Conservation (phyloP, 768 basidiomycete species). For the Suillus weaverae region DNA sequence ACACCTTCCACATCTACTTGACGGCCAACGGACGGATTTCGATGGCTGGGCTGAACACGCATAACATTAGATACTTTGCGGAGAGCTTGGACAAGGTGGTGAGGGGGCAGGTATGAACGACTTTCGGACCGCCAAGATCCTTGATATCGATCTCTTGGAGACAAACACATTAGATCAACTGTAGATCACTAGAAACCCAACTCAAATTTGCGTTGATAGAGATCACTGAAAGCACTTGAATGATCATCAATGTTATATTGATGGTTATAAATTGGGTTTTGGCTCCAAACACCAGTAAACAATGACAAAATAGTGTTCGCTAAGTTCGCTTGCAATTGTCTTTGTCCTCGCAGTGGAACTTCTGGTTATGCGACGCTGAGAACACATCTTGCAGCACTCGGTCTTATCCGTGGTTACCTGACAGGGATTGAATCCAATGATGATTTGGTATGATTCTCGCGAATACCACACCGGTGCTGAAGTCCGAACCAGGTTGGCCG, state of each 20-base stretch:
- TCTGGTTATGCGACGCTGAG: neutral
- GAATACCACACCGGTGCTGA: no score
- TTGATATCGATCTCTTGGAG: neutral
- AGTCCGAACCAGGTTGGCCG: no score
- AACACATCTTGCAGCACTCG: neutral
- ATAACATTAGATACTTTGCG: constrained; percentile 79
- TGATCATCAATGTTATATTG: no score
- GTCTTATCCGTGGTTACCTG: neutral
- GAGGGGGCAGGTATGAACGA: constrained; percentile 41
- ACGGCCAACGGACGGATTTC: constrained; percentile 88
- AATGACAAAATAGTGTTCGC: no score
- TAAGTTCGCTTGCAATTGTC: no score
- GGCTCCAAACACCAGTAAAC: no score
- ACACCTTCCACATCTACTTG: constrained; percentile 81
- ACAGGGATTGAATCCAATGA: no score
- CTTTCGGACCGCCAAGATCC: neutral
- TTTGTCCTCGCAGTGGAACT: no score
- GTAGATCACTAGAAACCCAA: neutral
- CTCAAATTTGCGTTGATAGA: neutral
- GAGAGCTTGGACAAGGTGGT: constrained; percentile 67
- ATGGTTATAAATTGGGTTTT: no score
- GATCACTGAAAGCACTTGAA: neutral
- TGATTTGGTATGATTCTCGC: no score
- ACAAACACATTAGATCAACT: neutral
- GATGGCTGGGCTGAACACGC: constrained; percentile 87